Evolutionary conservation across 345 rosid genomes (phyloP), one percentile per base, ranked within the genome.

Genomic region (Excoecaria agallocha): DNA sequence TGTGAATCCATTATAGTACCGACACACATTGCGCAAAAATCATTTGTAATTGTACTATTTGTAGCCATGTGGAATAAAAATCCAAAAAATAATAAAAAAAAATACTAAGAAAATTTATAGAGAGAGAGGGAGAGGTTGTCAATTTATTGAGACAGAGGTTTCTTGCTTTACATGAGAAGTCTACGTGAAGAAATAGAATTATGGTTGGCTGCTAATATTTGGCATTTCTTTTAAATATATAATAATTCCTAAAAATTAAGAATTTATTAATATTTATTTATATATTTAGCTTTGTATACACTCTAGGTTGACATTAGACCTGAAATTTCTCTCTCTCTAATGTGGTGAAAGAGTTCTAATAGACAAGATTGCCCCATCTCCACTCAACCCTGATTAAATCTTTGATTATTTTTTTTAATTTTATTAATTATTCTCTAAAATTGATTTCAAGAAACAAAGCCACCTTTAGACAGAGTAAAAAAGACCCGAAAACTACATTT

Each of bases 251-350:
- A 58, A 67, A 15, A 45, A n/a, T 68, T n/a, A 17, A 24, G 5
- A 24, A 54, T 41, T 3, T 38, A 38, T 59, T 43, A 30, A 30
- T 30, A 30, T 30, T 30, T 30, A 30, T 24, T 37, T 50, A 62
- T 12, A 49, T 35, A 38, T 38, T 1, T 83, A 76, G 81, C 95
- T 88, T 90, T 85, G 77, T 74, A 76, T 66, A 83, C 84, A 88
- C 95, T 88, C 92, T 79, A 90, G 80, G 81, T 76, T 81, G 95
- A 88, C 95, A 82, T 72, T 60, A 80, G 86, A 90, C 80, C 91
- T 80, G 82, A 41, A 19, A 37, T 45, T 13, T 46, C 74, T 64
- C 58, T 46, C 67, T 69, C 45, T 71, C 76, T 74, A 62, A 69
- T 80, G 69, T 82, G 86, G 79, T 74, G 85, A 68, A 71, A 80